Evolutionary conservation across 495 filamentous ascomycete species (phyloP), one percentile per base, ranked within the genome.

Genomic region (Aspergillus indologenus): DNA sequence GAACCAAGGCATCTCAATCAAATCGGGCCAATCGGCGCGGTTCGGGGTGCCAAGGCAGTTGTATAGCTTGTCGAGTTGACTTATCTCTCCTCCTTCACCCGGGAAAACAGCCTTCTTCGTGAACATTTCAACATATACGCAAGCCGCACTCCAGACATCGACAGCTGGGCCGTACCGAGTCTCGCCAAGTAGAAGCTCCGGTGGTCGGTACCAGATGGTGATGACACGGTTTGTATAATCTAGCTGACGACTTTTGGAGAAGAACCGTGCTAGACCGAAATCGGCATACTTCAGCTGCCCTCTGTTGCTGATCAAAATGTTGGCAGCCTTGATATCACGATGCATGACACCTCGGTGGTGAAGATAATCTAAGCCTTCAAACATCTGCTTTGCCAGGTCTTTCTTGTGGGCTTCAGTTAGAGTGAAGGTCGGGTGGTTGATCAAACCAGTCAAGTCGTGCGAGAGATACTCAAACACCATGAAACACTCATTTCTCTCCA

Each of bases 381-480:
- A 98, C 54, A 99, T 85, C 65, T 99, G 95, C 66, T 87, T 87
- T 2, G 91, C 90, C 17, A 99, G 82, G 69, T 98, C 86, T 71
- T 99, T 99, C 71, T 96, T 96, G 63, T 97, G 91, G 0, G 87
- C 82, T 11, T 85, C 78, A 14, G 93, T 89, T 15, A 99, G 84
- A 48, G 88, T 87, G 71, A 95, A 98, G 7, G 87, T 90, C 4
- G 95, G 95, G 68, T 99, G 95, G 64, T 98, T 98, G 59, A 98
- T 87, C 17, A 91, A 74, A 19, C 88, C 88, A 1, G 90, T 93
- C 31, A 93, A 77, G 70, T 99, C 95, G 68, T 99, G 95, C 18
- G 93, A 93, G 24, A 97, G 84, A 68, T 99, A 99, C 68, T 99
- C 95, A 61, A 99, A 99, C 9, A 99, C 95, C 95, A 99, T 99